Evolutionary conservation across 2,329 filamentous ascomycete genomes (phyloP), one percentile per base, ranked within the genome.

Genomic region (Pseudogymnoascus sp.): DNA sequence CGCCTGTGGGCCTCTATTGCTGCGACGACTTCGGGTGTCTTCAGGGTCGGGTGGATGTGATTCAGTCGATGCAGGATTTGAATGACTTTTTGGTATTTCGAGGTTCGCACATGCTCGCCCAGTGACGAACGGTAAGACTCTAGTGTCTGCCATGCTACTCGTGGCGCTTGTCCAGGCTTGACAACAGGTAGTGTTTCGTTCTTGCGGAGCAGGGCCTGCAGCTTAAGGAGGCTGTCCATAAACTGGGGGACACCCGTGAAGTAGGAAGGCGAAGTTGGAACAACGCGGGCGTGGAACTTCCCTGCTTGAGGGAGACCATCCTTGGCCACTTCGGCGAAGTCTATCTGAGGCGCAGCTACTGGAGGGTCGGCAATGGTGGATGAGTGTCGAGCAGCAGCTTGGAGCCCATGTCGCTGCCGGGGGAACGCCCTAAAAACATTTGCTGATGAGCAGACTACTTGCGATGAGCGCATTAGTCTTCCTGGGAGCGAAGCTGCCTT

Each of bases 191-290:
- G 81, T 25, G 85, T 80, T 61, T 85, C 81, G 72, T 94, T 88
- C 74, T 85, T 87, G 60, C 85, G 84, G 61, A 89, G 76, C 22
- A 97, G 81, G 9, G 82, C 80, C 68, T 90, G 84, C 57, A 99
- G 81, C 50, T 80, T 77, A 66, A 97, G 82, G 68, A 89, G 84
- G 70, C 89, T 84, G 76, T 99, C 94, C 75, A 88, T 94, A 79
- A 96, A 97, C 60, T 82, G 80, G 1, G 92, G 89, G 64, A 87
- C 87, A 59, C 88, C 88, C 59, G 91, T 92, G 78, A 97, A 99
- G 77, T 99, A 99, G n/a, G 93, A 94, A 2, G 90, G 87, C 36
- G 92, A 96, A 25, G 82, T 81, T 18, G 94, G 94, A 36, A 97
- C 78, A 20, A 95, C 79, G 66, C 94, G 90, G 60, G 89, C 86